Evolutionary conservation across 2,329 filamentous ascomycete genomes (phyloP), one percentile per base, ranked within the genome.

Genomic region (Aspergillus aculeatinus): DNA sequence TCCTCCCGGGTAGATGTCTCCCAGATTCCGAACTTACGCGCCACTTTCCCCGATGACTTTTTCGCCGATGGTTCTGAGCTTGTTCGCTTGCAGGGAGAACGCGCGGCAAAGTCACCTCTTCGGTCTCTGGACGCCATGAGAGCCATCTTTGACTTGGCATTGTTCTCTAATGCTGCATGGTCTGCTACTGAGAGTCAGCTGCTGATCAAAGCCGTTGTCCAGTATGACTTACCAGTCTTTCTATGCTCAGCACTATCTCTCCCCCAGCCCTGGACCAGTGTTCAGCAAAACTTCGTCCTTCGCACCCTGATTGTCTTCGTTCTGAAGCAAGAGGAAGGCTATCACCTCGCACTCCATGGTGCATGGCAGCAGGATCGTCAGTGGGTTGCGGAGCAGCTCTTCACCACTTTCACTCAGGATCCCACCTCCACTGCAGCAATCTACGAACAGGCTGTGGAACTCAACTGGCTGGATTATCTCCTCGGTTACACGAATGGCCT

Each of bases 351-450:
- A 14, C 84, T 99, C 59, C 89, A 96, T 71, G 93, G 92, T 60
- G 80, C 96, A 5, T 98, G 94, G 93, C 88, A 89, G 67, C 92
- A 95, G 72, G 92, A 98, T 72, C 90, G 88, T 66, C 84, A 89
- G 21, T 98, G 92, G 89, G 90, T 98, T 16, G 88, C 89, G 10
- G 85, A 88, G 64, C 87, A 90, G 60, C 85, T 99, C 35, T 87
- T 94, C 48, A 88, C 92, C 60, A 84, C 86, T 9, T 92, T 95
- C 73, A 89, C 88, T 47, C 80, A 83, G 60, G 86, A 90, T 67
- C 88, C 87, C 2, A 85, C 87, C 59, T 84, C 88, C 54, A 82
- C 93, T 42, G 83, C 85, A 3, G 77, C 86, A 16, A 89, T 94
- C 39, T 87, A 91, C 63, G 89, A 96, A 53, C 91, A 96, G 70